phyloP scores from a whole-genome alignment of 768 basidiomycete genomes.

The Lactarius deliciosus region DNA sequence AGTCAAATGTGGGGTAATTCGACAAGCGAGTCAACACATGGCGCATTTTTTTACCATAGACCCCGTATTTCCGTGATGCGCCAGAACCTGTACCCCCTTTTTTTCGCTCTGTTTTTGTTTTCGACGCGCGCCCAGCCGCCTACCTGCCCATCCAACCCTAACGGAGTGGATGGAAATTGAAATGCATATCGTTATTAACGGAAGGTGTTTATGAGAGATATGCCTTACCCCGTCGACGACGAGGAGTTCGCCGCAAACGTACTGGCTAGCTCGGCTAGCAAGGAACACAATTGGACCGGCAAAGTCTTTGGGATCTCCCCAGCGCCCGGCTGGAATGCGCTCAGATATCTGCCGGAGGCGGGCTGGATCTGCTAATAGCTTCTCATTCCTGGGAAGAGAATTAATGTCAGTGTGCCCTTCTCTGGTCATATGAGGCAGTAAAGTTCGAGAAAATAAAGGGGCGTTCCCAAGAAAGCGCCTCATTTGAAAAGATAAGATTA shows the following conservation, averaged over 20 bases:
- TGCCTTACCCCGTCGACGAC: conserved; percentile 67
- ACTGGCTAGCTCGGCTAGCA: conserved; percentile 61
- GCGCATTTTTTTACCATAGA: conserved; percentile 11
- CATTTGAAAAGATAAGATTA: conserved; percentile 23
- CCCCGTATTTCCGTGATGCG: conserved; percentile 20
- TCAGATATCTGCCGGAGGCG: conserved; percentile 67
- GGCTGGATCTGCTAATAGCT: conserved; percentile 58
- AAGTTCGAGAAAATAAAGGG: conserved; percentile 16
- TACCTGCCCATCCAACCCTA: conserved; percentile 36
- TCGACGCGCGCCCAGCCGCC: conserved; percentile 14
- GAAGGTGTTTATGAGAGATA: conserved; percentile 11
- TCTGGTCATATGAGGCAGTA: conserved; percentile 22
- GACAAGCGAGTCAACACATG: conserved; percentile 23
- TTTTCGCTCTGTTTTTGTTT: background rate
- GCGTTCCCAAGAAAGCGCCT: background rate
- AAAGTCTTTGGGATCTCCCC: conserved; percentile 67
- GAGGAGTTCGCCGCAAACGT: conserved; percentile 66
- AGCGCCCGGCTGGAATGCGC: conserved; percentile 65
- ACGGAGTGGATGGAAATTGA: conserved; percentile 10
- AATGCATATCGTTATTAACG: conserved; percentile 14
- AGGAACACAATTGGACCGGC: conserved; percentile 67
- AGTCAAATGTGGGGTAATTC: conserved; percentile 11
- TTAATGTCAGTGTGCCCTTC: conserved; percentile 15
- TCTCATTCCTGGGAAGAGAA: conserved; percentile 53
- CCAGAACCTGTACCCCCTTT: conserved; percentile 9